phyloP scores from a whole-genome alignment of 1,284 basidiomycete species.

The Sporisorium scitamineum region DNA sequence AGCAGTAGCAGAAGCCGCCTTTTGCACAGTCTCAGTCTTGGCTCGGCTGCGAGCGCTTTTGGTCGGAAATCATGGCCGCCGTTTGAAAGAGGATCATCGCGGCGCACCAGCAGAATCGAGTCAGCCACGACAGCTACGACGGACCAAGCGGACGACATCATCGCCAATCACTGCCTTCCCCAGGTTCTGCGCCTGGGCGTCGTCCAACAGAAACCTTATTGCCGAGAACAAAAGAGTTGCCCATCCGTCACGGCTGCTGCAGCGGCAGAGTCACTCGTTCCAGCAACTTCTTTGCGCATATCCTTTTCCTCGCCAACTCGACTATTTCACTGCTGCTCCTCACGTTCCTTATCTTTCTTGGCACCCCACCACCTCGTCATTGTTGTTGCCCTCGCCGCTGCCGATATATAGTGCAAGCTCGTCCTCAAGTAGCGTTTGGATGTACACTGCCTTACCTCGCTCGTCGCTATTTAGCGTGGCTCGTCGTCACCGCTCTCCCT shows the following conservation, averaged over 20 bases:
- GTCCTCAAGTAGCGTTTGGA: conserved; percentile 16
- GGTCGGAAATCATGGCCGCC: neutral
- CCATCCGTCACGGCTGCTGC: neutral
- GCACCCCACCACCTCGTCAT: conserved; percentile 3
- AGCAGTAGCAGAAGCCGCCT: neutral
- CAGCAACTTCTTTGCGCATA: neutral
- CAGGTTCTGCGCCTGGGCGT: neutral
- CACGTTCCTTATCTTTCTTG: conserved; percentile 31
- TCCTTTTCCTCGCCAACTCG: neutral
- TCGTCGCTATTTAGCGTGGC: conserved; percentile 35
- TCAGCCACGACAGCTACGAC: conserved; percentile 2
- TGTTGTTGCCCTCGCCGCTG: neutral
- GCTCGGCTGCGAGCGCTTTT: conserved; percentile 2
- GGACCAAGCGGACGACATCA: conserved; percentile 13
- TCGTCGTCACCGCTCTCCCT: conserved; percentile 26
- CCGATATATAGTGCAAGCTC: conserved; percentile 3
- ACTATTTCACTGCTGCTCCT: neutral
- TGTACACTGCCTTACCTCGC: conserved; percentile 29
- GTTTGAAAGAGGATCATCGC: neutral
- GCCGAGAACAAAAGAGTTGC: too few species aligned
- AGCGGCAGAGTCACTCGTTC: neutral
- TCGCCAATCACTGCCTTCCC: neutral
- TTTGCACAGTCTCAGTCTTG: neutral
- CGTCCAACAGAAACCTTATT: neutral
- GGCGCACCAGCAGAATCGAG: conserved; percentile 2